These are phyloP conservation scores for Fusarium tanahbumbuense DNA, from an alignment of 2,329 filamentous ascomycete genomes.

Conservation along the genomic window DNA sequence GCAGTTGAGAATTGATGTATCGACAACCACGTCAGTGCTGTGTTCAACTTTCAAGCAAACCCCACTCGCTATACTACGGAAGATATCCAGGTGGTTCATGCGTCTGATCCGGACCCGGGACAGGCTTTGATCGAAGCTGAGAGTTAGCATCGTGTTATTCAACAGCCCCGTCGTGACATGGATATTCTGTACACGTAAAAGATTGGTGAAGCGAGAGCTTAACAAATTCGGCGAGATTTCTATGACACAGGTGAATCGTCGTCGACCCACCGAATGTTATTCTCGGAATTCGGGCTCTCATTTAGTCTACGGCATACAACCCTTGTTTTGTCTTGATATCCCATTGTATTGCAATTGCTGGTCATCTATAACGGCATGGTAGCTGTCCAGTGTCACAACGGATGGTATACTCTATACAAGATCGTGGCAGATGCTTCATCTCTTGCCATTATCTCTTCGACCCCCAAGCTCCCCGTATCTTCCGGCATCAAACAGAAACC, in stretches of 20 bases:
- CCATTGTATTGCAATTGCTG: background rate
- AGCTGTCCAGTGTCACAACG: background rate
- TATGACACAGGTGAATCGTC: background rate
- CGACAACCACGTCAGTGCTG: background rate
- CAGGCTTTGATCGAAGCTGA: conserved; percentile 11
- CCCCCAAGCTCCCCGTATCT: conserved; percentile 12
- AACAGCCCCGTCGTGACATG: background rate
- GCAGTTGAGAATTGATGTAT: conserved; percentile 12
- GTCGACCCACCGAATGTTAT: too few species aligned
- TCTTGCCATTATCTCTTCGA: background rate
- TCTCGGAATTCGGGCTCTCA: background rate
- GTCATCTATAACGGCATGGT: background rate
- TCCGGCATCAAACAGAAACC: conserved; percentile 19
- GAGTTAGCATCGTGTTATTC: background rate
- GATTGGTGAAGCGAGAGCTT: background rate
- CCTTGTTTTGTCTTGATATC: background rate
- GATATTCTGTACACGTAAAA: background rate
- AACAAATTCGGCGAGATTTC: background rate
- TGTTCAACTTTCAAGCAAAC: background rate
- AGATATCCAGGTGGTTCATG: conserved; percentile 13
- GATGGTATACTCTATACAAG: background rate
- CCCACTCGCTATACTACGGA: background rate
- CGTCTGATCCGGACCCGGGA: conserved; percentile 2
- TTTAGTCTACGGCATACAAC: background rate
- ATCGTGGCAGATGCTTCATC: background rate